These are phyloP conservation scores for Oxyria digyna DNA, from an alignment of 148 eudicot species.

Conservation along the genomic window DNA sequence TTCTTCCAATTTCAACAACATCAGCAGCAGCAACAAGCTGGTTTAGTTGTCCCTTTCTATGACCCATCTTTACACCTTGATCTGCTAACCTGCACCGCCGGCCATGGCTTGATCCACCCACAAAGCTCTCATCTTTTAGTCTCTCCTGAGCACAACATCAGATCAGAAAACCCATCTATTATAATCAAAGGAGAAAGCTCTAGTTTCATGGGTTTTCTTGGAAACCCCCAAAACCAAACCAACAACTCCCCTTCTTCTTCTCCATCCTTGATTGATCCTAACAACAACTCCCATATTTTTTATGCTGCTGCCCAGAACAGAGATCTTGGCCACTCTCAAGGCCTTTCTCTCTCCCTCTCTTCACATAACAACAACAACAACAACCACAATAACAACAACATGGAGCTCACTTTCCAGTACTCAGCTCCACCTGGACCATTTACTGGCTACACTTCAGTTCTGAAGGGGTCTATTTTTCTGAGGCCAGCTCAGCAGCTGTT, in stretches of 20 bases:
- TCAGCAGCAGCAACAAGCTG: conserved; percentile 15
- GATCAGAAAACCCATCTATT: conserved; percentile 4
- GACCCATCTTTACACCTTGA: conserved; percentile 26
- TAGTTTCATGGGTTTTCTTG: conserved; percentile 22
- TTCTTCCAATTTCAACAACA: not conserved
- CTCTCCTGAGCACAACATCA: not conserved
- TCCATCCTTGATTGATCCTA: not conserved
- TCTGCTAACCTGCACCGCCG: conserved; percentile 24
- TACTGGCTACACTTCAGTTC: conserved; percentile 68
- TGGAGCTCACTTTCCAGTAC: conserved; percentile 20
- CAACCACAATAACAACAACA: conserved; percentile 1
- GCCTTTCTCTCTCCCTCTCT: conserved; percentile 36
- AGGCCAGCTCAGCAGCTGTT: conserved; percentile 63
- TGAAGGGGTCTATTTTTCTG: conserved; percentile 66
- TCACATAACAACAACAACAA: conserved; percentile 16
- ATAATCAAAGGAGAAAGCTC: conserved; percentile 17
- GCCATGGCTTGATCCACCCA: conserved; percentile 12
- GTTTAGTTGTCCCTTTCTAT: conserved; percentile 24
- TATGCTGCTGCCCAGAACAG: not conserved
- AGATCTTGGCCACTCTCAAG: conserved; percentile 9
- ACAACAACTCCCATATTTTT: not conserved
- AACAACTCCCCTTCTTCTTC: conserved; percentile 4
- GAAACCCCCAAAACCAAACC: conserved; percentile 2
- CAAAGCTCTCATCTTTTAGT: conserved; percentile 4
- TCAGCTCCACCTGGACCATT: conserved; percentile 65